Conservation (phyloP, 371 early-diverging fungal genomes). For the Lichtheimia ornata region DNA sequence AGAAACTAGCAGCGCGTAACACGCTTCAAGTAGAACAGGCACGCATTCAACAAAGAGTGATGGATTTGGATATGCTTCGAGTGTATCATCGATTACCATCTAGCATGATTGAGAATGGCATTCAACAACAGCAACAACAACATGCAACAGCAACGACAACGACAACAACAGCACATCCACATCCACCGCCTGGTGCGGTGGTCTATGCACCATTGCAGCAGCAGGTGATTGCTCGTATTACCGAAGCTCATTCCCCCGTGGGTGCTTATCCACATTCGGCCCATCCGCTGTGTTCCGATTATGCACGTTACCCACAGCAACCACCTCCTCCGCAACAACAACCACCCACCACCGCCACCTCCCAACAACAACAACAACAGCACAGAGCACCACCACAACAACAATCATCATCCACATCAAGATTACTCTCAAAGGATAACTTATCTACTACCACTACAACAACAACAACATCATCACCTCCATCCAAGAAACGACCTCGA, state of each 20-base stretch:
- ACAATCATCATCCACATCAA: slow-evolving; percentile 2
- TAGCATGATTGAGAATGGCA: slow-evolving; percentile 20
- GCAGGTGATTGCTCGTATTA: slow-evolving; percentile 37
- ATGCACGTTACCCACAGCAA: too few relatives aligned
- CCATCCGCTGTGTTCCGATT: slow-evolving; percentile 30
- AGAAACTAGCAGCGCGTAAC: slow-evolving; percentile 47
- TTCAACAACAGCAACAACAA: background rate
- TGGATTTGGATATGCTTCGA: slow-evolving; percentile 34
- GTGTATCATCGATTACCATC: slow-evolving; percentile 8
- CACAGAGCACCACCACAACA: background rate
- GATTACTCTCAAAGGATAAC: background rate
- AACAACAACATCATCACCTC: slow-evolving; percentile 2
- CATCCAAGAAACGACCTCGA: slow-evolving; percentile 6
- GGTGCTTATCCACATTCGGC: slow-evolving; percentile 37
- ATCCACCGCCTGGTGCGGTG: slow-evolving; percentile 11
- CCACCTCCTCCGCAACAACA: slow-evolving; percentile 15
- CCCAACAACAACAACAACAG: background rate
- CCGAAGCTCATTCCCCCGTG: slow-evolving; percentile 25
- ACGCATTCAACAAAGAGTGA: slow-evolving; percentile 35
- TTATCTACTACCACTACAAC: background rate
- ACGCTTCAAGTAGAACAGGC: slow-evolving; percentile 41
- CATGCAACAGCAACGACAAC: background rate
- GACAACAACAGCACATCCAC: slow-evolving; percentile 6
- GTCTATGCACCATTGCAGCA: slow-evolving; percentile 35
- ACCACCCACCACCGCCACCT: slow-evolving; percentile 2